Evolutionary conservation across 2,329 filamentous ascomycete species (phyloP), one percentile per base, ranked within the genome.

Genomic region (Colletotrichum scovillei): DNA sequence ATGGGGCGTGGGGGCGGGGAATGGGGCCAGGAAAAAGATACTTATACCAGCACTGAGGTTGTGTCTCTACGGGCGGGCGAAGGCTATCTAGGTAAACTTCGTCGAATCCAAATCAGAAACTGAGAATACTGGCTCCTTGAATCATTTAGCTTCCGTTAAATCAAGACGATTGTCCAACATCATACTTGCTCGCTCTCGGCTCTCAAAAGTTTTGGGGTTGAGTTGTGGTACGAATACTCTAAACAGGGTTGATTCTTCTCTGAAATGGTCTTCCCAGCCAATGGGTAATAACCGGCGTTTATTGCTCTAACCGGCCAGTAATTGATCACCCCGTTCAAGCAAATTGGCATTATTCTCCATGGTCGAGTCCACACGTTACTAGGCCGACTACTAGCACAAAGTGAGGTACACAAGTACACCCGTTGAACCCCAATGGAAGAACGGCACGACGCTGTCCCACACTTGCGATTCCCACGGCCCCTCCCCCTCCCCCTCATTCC

Each of bases 281-380:
- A n/a, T 22, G 60, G 70, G 59, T 60, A 24, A 62, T 65, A 49
- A 70, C 55, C 70, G 70, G 67, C 59, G 56, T 65, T 69, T 22
- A 28, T 73, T 70, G 46, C 70, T 73, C 6, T 42, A 73, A 65
- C 60, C 11, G 35, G 53, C 55, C 9, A 60, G 30, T 14, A 26
- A 19, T 46, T 63, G 16, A 22, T 55, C 67, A 24, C 24, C 67
- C 24, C 16, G 24, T 57, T 11, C 6, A 59, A 22, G 14, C 28
- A 68, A 72, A 49, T 49, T 57, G 64, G 66, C 66, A 69, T 65
- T 64, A 73, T 60, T 69, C 32, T 65, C 66, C 66, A 64, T 59
- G 24, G 57, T 28, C 52, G 38, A 52, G n/a, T n/a, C 46, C 46
- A 64, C 42, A 46, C 58, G 24, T 30, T 26, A 52, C 42, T 49